Base-by-base conservation (phyloP, 495 filamentous ascomycete genomes). In the Tuber indicum region DNA sequence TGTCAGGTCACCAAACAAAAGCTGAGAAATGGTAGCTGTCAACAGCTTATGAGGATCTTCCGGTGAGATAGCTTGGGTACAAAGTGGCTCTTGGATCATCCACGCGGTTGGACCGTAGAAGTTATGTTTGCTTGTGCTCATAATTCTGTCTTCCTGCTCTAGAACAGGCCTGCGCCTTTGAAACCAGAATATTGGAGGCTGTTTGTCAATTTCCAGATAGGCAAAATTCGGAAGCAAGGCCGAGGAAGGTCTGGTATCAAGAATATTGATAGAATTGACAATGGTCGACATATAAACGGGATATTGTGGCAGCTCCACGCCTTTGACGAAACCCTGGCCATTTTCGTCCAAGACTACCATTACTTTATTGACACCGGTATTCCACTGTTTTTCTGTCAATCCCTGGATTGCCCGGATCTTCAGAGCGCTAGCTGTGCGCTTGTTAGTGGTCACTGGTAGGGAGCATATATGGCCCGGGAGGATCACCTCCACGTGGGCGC, bases 291-390 rank as follows among this genome's bases (percentile, higher is more conserved):
- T 62, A 62, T 32, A 16, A 32, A 0, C 1, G 1, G 1, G n/a
- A 62, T 16, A 14, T 26, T 0, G 0, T n/a, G 12, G 58, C 12
- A 16, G n/a, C n/a, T 62, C 58, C n/a, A 16, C 16, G 58, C n/a
- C 26, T 16, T 32, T 62, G 58, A 62, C 16, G n/a, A 26, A 62
- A 62, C 58, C 58, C 58, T 62, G 58, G n/a, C 58, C 58, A 16
- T 32, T 62, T 62, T 62, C 58, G n/a, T 62, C 58, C n/a, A 62
- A 12, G n/a, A 26, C n/a, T 62, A 62, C n/a, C n/a, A 62, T 62
- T 32, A 62, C 0, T 62, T 62, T 62, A 62, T 62, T 62, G 10
- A 62, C 10, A 12, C 12, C 10, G n/a, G 0, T n/a, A 62, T 62
- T 62, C 58, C 58, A 62, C 16, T 32, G n/a, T 62, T 0, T 0